Percentiles rank a stretch among this genome's conserved stretches.
Conservation (phyloP, 1,284 basidiomycete species). For the Phlebopus sp. region DNA sequence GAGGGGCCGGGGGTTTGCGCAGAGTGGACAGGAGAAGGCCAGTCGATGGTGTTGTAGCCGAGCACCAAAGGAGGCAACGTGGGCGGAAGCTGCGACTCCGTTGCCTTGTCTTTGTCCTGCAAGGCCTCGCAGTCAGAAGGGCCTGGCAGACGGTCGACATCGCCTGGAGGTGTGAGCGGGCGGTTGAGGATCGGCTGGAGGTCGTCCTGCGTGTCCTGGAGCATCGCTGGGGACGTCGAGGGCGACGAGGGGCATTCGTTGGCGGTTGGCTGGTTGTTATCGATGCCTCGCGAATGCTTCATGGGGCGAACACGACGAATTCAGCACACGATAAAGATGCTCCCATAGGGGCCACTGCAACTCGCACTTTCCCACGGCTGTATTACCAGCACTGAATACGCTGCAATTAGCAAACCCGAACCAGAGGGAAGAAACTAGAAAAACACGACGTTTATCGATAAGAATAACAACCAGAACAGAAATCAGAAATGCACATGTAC, state of each 20-base stretch:
- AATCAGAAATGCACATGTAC: slow-evolving; percentile 13
- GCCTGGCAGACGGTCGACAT: slow-evolving; percentile 11
- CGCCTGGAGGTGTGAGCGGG: neutral
- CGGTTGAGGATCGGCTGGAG: no score
- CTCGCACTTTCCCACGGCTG: no score
- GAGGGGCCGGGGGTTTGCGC: slow-evolving; percentile 50
- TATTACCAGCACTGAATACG: no score
- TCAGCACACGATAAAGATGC: slow-evolving; percentile 5
- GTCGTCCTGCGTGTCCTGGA: slow-evolving; percentile 12
- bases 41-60: slow-evolving; percentile 53
- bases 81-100: slow-evolving; percentile 47
- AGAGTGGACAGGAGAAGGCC: slow-evolving; percentile 34
- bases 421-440: slow-evolving; percentile 6
- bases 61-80: slow-evolving; percentile 62
- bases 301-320: slow-evolving; percentile 32
- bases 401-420: no score
- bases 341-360: no score
- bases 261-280: slow-evolving; percentile 54
- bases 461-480: slow-evolving; percentile 24
- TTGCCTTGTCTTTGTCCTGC: slow-evolving; percentile 54
- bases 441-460: slow-evolving; percentile 30
- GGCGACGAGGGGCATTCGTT: slow-evolving; percentile 20
- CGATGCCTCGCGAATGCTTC: slow-evolving; percentile 46
- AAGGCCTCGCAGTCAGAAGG: slow-evolving; percentile 19
- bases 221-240: slow-evolving; percentile 5